Percentiles rank a stretch among this genome's conserved stretches.
phyloP scores from a whole-genome alignment of 2,329 filamentous ascomycete species.

The Fusarium denticulatum region DNA sequence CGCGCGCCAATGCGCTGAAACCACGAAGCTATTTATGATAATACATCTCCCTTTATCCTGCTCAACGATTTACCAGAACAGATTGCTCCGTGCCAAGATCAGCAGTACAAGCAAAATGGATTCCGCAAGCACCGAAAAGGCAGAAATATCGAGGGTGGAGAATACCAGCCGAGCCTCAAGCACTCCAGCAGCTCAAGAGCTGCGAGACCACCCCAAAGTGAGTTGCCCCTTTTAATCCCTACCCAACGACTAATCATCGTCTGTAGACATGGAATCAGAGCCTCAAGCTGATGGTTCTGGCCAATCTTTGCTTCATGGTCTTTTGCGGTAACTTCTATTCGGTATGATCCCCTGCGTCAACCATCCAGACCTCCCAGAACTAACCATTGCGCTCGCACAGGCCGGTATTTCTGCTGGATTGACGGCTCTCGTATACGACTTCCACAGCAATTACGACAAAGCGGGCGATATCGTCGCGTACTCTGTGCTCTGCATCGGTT shows the following conservation, averaged over 20 bases:
- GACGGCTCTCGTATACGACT: neutral
- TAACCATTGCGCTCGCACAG: neutral
- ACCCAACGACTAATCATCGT: neutral
- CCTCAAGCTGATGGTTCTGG: neutral
- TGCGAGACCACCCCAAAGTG: neutral
- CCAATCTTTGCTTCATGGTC: neutral
- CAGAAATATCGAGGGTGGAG: neutral
- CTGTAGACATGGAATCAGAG: neutral
- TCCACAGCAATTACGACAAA: neutral
- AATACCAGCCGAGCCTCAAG: neutral
- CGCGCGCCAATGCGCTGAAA: neutral
- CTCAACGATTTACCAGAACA: neutral
- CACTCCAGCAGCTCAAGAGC: neutral
- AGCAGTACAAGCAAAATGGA: neutral
- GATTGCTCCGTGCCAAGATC: fast-evolving
- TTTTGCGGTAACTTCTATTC: neutral
- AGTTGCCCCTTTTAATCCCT: neutral
- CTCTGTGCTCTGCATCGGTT: neutral
- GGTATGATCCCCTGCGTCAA: neutral
- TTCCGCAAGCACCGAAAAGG: neutral
- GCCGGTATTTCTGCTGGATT: neutral
- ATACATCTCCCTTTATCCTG: neutral
- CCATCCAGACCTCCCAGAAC: no score
- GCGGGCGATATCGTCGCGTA: neutral
- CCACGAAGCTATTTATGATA: neutral